Evolutionary conservation across 2,329 filamentous ascomycete species (phyloP).

Genomic region (Neonectria sp.): DNA sequence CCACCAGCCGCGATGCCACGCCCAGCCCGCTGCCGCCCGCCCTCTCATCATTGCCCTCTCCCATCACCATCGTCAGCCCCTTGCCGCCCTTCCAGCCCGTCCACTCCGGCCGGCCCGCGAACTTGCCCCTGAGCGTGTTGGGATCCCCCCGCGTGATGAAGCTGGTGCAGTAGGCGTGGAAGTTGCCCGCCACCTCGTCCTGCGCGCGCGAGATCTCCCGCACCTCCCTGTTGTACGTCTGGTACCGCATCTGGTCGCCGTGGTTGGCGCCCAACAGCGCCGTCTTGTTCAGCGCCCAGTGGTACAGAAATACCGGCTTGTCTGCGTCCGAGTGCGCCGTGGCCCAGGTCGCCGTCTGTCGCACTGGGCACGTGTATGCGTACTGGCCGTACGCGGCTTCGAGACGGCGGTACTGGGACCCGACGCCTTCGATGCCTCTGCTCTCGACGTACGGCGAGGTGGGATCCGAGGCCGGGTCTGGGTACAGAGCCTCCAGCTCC

Average conservation of each 20-base stretch:
- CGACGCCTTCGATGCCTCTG: slow-evolving; percentile 30
- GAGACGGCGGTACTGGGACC: slow-evolving; percentile 39
- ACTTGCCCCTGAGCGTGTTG: slow-evolving; percentile 40
- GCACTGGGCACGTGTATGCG: slow-evolving; percentile 42
- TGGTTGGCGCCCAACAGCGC: slow-evolving; percentile 42
- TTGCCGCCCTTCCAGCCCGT: slow-evolving; percentile 43
- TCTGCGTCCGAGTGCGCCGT: slow-evolving; percentile 33
- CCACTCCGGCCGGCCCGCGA: slow-evolving; percentile 44
- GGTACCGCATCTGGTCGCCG: slow-evolving; percentile 44
- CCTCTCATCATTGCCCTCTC: slow-evolving; percentile 64
- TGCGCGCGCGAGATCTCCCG: slow-evolving; percentile 52
- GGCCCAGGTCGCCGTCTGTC: slow-evolving; percentile 43
- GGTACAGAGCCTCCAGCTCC: slow-evolving; percentile 38
- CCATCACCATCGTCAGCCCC: slow-evolving; percentile 59
- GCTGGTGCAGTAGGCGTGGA: slow-evolving; percentile 42
- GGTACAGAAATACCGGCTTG: slow-evolving; percentile 47
- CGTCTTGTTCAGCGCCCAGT: slow-evolving; percentile 50
- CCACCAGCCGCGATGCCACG: slow-evolving; percentile 55
- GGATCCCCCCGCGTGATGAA: slow-evolving; percentile 43
- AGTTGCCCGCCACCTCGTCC: slow-evolving; percentile 38
- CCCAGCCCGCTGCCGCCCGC: slow-evolving; percentile 58
- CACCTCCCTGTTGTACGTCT: slow-evolving; percentile 58
- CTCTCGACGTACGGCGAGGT: slow-evolving; percentile 38
- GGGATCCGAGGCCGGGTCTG: slow-evolving; percentile 36
- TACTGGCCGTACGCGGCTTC: slow-evolving; percentile 45